Percentiles rank a stretch among this genome's conserved stretches.
These are phyloP conservation scores for Chrysoporthe cubensis DNA, from an alignment of 2,329 filamentous ascomycete species.

Conservation along the genomic window DNA sequence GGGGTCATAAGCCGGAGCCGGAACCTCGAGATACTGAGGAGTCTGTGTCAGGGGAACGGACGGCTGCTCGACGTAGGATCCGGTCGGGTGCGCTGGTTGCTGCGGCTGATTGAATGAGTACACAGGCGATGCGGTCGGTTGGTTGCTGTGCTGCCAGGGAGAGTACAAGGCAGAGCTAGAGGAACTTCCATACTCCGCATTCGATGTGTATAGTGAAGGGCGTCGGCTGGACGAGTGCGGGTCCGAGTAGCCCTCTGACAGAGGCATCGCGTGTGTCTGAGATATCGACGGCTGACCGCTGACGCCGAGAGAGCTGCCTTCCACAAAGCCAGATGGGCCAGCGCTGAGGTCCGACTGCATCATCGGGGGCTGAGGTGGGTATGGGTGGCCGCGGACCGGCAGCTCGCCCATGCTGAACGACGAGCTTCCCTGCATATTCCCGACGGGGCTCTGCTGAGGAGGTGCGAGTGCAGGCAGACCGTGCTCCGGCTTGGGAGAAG, in stretches of 20 bases:
- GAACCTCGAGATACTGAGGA: slow-evolving; percentile 34
- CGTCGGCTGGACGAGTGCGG: slow-evolving; percentile 52
- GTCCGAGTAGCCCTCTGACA: slow-evolving; percentile 51
- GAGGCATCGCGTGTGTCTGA: slow-evolving; percentile 41
- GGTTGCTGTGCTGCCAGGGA: slow-evolving; percentile 50
- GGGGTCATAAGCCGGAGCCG: slow-evolving; percentile 35
- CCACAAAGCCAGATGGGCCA: slow-evolving; percentile 47
- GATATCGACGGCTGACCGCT: slow-evolving; percentile 42
- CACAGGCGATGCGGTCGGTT: slow-evolving; percentile 46
- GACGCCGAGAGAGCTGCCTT: slow-evolving; percentile 41
- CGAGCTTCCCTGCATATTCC: slow-evolving; percentile 38
- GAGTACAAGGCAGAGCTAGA: slow-evolving; percentile 46
- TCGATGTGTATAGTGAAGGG: slow-evolving; percentile 47
- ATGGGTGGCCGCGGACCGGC: slow-evolving; percentile 48
- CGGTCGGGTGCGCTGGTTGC: slow-evolving; percentile 33
- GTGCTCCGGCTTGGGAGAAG: slow-evolving; percentile 41
- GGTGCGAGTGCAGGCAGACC: slow-evolving; percentile 41
- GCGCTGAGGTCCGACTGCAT: slow-evolving; percentile 47
- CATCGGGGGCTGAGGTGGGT: slow-evolving; percentile 41
- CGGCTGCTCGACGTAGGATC: slow-evolving; percentile 36
- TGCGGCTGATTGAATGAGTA: slow-evolving; percentile 52
- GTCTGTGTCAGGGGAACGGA: slow-evolving; percentile 34
- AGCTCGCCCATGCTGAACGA: slow-evolving; percentile 46
- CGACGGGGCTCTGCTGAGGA: slow-evolving; percentile 42
- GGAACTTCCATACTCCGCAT: slow-evolving; percentile 50